Percentiles rank a stretch among this genome's conserved stretches.
phyloP scores from a whole-genome alignment of 2,329 filamentous ascomycete species.

The Acrodontium crateriforme region DNA sequence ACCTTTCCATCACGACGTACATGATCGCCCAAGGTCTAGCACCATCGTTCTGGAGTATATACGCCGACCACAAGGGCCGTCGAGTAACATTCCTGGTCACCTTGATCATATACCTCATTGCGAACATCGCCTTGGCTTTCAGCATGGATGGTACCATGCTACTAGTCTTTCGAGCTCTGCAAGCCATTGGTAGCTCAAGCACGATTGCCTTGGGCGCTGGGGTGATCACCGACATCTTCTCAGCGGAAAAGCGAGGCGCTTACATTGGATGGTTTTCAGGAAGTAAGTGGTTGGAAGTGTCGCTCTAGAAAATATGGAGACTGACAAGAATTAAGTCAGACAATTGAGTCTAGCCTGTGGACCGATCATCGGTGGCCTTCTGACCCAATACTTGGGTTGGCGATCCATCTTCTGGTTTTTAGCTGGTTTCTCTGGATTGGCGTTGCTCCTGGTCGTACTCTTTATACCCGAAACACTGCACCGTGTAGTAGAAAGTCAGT shows the following conservation, averaged over 20 bases:
- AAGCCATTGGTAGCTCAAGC: conserved; percentile 28
- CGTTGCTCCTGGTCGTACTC: conserved; percentile 17
- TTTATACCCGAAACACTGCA: conserved; percentile 27
- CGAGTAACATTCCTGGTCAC: conserved; percentile 15
- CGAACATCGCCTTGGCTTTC: conserved; percentile 15
- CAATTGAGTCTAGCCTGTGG: conserved; percentile 23
- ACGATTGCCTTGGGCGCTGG: conserved; percentile 23
- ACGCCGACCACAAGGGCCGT: conserved; percentile 16
- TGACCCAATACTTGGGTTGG: conserved; percentile 23
- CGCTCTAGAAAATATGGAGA: no score
- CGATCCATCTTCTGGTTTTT: conserved; percentile 31
- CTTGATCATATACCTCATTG: conserved; percentile 16
- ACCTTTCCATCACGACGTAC: conserved; percentile 44
- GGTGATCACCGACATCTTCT: conserved; percentile 24
- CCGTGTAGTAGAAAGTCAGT: conserved; percentile 28
- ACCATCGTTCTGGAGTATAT: conserved; percentile 15
- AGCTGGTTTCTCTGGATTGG: conserved; percentile 24
- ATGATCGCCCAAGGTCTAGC: conserved; percentile 38
- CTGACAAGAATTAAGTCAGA: no score
- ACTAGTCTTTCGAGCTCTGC: conserved; percentile 23
- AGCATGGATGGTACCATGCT: conserved; percentile 14
- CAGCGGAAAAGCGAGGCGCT: conserved; percentile 20
- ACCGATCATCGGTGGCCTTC: conserved; percentile 18
- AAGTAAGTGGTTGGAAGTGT: background rate
- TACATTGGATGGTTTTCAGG: conserved; percentile 24